Evolutionary conservation across 2,329 filamentous ascomycete species (phyloP), one percentile per base, ranked within the genome.

Genomic region (Capronia americana): DNA sequence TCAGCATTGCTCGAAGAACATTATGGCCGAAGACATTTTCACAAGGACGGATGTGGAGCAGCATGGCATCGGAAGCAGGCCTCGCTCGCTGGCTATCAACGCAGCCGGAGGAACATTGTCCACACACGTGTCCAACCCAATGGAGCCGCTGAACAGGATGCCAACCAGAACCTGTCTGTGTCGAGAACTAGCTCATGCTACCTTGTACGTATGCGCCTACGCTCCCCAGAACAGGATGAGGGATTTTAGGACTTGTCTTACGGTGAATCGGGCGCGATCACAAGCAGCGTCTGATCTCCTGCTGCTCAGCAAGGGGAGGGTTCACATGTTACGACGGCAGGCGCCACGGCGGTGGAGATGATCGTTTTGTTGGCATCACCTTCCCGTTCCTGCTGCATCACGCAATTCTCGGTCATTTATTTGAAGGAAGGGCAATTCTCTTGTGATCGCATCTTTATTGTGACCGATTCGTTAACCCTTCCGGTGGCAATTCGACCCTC

Each of bases 401-500:
- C 38, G 38, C 6, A 44, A 44, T 44, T 41, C 17, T 17, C 14
- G 34, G 38, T 44, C 38, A 44, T 2, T 44, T 6, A 44, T 44
- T 41, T 5, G 38, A n/a, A 44, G 38, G 38, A 5, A n/a, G 7
- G 38, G 38, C 38, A 44, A 8, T 44, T 44, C 23, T 23, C 28
- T 34, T 56, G 53, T 20, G 14, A 26, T 56, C 17, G 23, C 53
- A 56, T 56, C 17, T 20, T 28, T 20, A 17, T 28, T 56, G 20
- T 51, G 48, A 51, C 20, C 24, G 48, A 26, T 32, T 28, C 17
- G 20, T 14, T 44, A 7, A 44, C 23, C 3, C 17, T 23, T 57
- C 11, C 23, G n/a, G 34, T 57, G 55, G 55, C 28, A 7, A 11
- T 46, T 57, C 28, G 55, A 46, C 30, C 20, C 14, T 55, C 20